Conservation (phyloP, 1,139 yeast species). For the Scheffersomyces cryptocercus region DNA sequence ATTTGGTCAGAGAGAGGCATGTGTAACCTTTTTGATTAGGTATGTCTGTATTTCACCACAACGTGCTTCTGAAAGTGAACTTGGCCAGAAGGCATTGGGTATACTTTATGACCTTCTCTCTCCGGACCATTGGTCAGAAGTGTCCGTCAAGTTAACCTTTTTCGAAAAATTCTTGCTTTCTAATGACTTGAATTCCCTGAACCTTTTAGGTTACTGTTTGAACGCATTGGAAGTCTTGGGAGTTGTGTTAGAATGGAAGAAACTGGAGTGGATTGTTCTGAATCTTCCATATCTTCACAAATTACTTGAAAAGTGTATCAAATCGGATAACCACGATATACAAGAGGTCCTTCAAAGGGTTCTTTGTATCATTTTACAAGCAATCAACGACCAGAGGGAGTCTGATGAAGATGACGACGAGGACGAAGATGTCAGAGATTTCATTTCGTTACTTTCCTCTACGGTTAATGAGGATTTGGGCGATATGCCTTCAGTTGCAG, state of each 20-base stretch:
- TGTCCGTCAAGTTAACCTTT: conserved; percentile 75
- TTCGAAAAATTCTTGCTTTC: conserved; percentile 85
- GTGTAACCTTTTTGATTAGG: conserved; percentile 86
- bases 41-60: conserved; percentile 87
- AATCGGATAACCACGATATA: conserved; percentile 80
- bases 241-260: conserved; percentile 80
- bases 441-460: conserved; percentile 59
- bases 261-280: conserved; percentile 72
- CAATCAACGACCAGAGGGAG: conserved; percentile 49
- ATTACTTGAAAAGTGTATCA: conserved; percentile 77
- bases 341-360: conserved; percentile 82
- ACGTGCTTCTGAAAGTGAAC: conserved; percentile 78
- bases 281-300: conserved; percentile 69
- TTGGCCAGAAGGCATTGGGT: conserved; percentile 79
- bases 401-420: conserved; percentile 52
- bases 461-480: conserved; percentile 84
- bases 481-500: conserved; percentile 80
- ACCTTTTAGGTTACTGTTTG: conserved; percentile 70
- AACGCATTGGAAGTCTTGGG: conserved; percentile 90
- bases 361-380: conserved; percentile 61
- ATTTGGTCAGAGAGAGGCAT: conserved; percentile 81
- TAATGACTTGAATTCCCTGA: conserved; percentile 67
- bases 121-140: conserved; percentile 82
- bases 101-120: conserved; percentile 73
- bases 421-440: conserved; percentile 61